Base-by-base conservation (phyloP, 257 asterid species). In the Anisodus acutangulus region DNA sequence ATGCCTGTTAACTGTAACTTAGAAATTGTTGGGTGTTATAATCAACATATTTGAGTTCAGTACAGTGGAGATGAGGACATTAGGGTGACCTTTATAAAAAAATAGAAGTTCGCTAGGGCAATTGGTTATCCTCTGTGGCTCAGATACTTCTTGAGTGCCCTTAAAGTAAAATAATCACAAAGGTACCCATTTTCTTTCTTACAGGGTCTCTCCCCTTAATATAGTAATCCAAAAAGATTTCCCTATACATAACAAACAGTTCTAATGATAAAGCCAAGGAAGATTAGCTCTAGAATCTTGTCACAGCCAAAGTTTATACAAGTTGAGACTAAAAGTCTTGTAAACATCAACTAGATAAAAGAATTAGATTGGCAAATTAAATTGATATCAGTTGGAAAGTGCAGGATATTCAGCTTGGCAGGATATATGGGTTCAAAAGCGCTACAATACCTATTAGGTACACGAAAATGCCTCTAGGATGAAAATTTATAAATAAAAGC, bases 131-230 rank as follows among this genome's bases (percentile, higher is more conserved):
- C n/a, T 71, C 58, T n/a, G 37, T 71, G 58, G 9, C 79, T 71
- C n/a, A 45, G 79, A n/a, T 39, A n/a, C 58, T 69, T 69, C 16
- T n/a, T 45, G 39, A 43, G 54, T 71, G 19, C 31, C 31, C 26
- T 59, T 59, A n/a, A 45, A 71, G 5, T 71, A 71, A 71, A n/a
- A 45, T n/a, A n/a, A 43, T 71, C 57, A 71, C 39, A 43, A 70
- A 70, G 57, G 35, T 45, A 70, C 57, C 55, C 57, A 70, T 70
- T 43, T 70, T 70, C 55, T 70, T 70, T 55, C 79, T 70, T 43
- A 70, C 79, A 70, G 3, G 79, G 76, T 37, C 37, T 41, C 54
- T 70, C 35, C 17, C 79, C 35, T 70, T 6, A 4, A 41, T 8
- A 70, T 41, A 51, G 55, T 51, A 70, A 19, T 70, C 79, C 55